These are phyloP conservation scores for Rhododendron ferrugineum DNA, from an alignment of 148 eudicot species.

Conservation along the genomic window DNA sequence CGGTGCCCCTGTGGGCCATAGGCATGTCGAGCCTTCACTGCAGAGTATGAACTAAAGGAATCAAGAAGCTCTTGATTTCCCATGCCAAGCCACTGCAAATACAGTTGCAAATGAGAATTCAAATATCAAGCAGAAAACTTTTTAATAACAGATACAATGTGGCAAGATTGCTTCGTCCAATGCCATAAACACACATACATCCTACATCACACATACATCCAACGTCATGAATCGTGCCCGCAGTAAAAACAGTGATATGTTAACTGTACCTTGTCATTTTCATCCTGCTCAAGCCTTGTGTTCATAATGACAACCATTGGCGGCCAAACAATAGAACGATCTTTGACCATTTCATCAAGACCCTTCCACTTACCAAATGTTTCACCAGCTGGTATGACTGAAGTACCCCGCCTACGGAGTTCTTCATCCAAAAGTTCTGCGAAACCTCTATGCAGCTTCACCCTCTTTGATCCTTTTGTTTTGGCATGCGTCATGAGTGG, in stretches of 20 bases:
- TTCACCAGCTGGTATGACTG: slow-evolving; percentile 52
- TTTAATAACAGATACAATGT: background rate
- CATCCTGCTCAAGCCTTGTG: slow-evolving; percentile 53
- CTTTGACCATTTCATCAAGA: slow-evolving; percentile 24
- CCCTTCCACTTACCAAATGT: slow-evolving; percentile 58
- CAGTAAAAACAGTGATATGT: background rate
- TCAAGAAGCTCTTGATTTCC: slow-evolving; percentile 77
- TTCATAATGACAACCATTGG: slow-evolving; percentile 80
- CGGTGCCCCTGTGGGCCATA: slow-evolving; percentile 86
- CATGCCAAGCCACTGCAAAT: slow-evolving; percentile 73
- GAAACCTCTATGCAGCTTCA: slow-evolving; percentile 58
- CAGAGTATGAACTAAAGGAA: slow-evolving; percentile 43
- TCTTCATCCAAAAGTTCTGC: slow-evolving; percentile 68
- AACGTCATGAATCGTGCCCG: background rate
- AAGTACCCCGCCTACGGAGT: slow-evolving; percentile 52
- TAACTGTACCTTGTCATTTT: slow-evolving; percentile 47
- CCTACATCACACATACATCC: background rate
- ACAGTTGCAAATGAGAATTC: background rate
- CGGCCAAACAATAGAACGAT: slow-evolving; percentile 78
- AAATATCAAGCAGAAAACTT: background rate
- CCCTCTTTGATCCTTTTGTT: slow-evolving; percentile 58
- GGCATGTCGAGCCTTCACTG: slow-evolving; percentile 55
- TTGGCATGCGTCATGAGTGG: slow-evolving; percentile 58
- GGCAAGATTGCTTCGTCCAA: background rate
- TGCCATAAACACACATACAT: background rate